phyloP scores from a whole-genome alignment of 1,284 basidiomycete species.

The Cryptococcus deneoformans region DNA sequence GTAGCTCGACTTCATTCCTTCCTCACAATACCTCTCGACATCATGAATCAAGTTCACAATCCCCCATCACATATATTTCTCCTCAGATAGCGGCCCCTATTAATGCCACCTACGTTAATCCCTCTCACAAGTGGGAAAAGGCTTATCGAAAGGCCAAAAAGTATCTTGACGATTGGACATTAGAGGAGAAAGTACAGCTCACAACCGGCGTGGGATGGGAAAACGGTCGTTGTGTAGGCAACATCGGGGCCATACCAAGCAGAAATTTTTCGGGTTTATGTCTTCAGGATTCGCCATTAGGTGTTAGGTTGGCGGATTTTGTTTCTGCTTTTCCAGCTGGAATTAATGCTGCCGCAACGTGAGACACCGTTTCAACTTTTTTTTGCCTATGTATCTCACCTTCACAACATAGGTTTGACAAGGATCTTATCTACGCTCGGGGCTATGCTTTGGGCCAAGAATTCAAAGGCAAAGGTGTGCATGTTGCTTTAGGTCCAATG shows the following conservation, averaged over 20 bases:
- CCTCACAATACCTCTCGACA: too few relatives aligned
- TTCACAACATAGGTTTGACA: constrained; percentile 57
- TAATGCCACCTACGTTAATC: constrained; percentile 5
- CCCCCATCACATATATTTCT: constrained; percentile 8
- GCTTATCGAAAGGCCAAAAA: constrained; percentile 44
- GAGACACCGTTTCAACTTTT: constrained; percentile 21
- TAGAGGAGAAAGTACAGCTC: constrained; percentile 53
- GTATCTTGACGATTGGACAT: constrained; percentile 46
- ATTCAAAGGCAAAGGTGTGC: constrained; percentile 73
- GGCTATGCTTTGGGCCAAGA: constrained; percentile 74
- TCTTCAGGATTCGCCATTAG: constrained; percentile 56
- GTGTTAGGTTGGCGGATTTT: constrained; percentile 62
- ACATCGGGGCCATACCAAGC: constrained; percentile 60
- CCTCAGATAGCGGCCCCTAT: constrained; percentile 5
- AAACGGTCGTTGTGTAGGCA: constrained; percentile 61
- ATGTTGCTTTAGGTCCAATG: constrained; percentile 61
- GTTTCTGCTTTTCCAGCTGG: constrained; percentile 68
- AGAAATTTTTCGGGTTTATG: constrained; percentile 68
- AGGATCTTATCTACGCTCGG: constrained; percentile 66
- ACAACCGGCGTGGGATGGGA: constrained; percentile 51
- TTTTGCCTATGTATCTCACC: background rate
- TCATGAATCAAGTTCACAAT: background rate
- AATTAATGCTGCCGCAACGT: constrained; percentile 68
- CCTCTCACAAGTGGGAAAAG: constrained; percentile 20
- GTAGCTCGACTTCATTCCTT: too few relatives aligned